These are phyloP conservation scores for Infundibulicybe gibba DNA, from an alignment of 768 basidiomycete genomes.

Conservation along the genomic window DNA sequence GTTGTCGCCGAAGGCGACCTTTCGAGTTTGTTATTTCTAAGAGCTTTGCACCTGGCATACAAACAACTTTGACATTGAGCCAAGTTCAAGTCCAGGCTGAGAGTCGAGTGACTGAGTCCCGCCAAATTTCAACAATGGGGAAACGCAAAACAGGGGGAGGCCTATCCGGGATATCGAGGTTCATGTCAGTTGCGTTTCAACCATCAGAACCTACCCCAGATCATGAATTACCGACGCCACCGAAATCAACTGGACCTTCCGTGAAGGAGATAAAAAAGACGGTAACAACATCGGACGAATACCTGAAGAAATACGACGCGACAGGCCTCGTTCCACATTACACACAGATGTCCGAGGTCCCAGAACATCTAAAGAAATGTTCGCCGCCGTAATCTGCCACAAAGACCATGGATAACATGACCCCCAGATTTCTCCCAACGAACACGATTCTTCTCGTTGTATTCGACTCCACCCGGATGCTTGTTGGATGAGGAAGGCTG, in stretches of 20 bases:
- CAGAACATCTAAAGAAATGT: conserved; percentile 83
- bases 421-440: conserved; percentile 82
- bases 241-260: conserved; percentile 19
- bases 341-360: conserved; percentile 60
- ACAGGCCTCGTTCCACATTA: conserved; percentile 74
- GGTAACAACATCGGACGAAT: conserved; percentile 11
- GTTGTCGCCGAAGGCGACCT: too few species aligned
- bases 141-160: too few species aligned
- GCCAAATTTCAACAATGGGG: too few species aligned
- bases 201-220: conserved; percentile 2
- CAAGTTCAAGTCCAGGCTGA: too few species aligned
- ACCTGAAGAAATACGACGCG: conserved; percentile 56
- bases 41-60: too few species aligned
- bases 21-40: too few species aligned
- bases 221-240: conserved; percentile 30
- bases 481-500: conserved; percentile 95
- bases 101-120: too few species aligned
- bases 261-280: conserved; percentile 15
- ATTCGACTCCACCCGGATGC: conserved; percentile 67
- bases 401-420: conserved; percentile 1
- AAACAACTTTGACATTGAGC: too few species aligned
- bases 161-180: too few species aligned
- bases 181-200: too few species aligned
- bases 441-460: conserved; percentile 75
- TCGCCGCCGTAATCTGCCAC: conserved; percentile 18